Conservation (phyloP, 1,139 yeast species). For the Yamadazyma diddensiae region DNA sequence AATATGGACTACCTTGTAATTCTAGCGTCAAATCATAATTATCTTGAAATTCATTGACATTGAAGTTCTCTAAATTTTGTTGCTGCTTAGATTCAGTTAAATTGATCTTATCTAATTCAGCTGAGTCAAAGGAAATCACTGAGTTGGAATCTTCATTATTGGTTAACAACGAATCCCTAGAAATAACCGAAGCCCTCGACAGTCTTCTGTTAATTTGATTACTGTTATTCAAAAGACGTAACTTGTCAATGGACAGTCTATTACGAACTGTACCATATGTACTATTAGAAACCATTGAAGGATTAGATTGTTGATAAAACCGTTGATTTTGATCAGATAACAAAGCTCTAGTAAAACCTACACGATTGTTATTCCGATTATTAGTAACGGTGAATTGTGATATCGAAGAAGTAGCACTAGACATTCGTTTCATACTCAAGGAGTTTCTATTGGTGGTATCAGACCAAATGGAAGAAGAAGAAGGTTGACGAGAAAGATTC, state of each 20-base stretch:
- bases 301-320: slow-evolving; percentile 23
- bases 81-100: slow-evolving; percentile 13
- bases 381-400: slow-evolving; percentile 25
- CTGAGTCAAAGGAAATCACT: slow-evolving; percentile 36
- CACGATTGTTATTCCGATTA: slow-evolving; percentile 20
- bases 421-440: slow-evolving; percentile 30
- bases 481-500: slow-evolving; percentile 27
- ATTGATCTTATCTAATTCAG: slow-evolving; percentile 20
- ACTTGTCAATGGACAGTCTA: slow-evolving; percentile 31
- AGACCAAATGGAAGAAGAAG: slow-evolving; percentile 40
- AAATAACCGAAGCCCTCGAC: slow-evolving; percentile 36
- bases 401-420: slow-evolving; percentile 30
- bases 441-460: slow-evolving; percentile 30
- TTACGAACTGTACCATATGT: slow-evolving; percentile 19
- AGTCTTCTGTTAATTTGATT: slow-evolving; percentile 26
- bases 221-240: slow-evolving; percentile 15
- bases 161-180: slow-evolving; percentile 17
- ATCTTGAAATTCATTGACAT: slow-evolving; percentile 46
- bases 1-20: slow-evolving; percentile 72
- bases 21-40: slow-evolving; percentile 59
- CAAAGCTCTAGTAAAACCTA: slow-evolving; percentile 46
- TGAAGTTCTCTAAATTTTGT: slow-evolving; percentile 33
- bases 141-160: slow-evolving; percentile 36
- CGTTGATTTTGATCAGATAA: slow-evolving; percentile 28
- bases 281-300: slow-evolving; percentile 20